Evolutionary conservation across 371 early-diverging fungal genomes (phyloP).

Genomic region (Dichotomocladium elegans): DNA sequence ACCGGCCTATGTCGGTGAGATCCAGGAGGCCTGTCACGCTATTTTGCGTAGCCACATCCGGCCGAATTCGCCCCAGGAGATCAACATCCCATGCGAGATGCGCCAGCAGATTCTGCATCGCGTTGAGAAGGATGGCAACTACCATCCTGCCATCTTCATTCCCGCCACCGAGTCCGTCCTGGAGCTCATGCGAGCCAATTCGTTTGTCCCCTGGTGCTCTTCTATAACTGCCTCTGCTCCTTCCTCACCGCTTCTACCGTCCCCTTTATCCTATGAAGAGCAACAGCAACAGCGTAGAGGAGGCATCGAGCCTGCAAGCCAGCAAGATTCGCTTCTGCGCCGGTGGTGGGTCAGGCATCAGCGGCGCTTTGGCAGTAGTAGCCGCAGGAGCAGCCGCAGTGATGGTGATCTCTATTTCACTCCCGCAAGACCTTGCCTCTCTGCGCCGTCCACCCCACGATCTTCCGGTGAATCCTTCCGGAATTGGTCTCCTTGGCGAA

Average conservation of each 20-base stretch:
- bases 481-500: slow-evolving; percentile 6
- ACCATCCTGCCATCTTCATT: slow-evolving; percentile 26
- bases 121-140: slow-evolving; percentile 13
- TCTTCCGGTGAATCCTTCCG: slow-evolving; percentile 3
- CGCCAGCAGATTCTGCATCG: slow-evolving; percentile 32
- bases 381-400: not conserved
- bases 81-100: slow-evolving; percentile 50
- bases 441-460: not conserved
- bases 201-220: slow-evolving; percentile 46
- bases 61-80: slow-evolving; percentile 45
- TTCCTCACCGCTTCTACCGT: too few species aligned
- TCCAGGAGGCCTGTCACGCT: slow-evolving; percentile 10
- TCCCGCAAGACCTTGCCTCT: not conserved
- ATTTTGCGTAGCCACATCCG: slow-evolving; percentile 31
- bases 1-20: too few species aligned
- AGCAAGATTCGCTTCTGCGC: too few species aligned
- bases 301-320: too few species aligned
- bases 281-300: slow-evolving; percentile 2
- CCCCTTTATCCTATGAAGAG: not conserved
- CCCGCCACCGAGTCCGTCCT: slow-evolving; percentile 35
- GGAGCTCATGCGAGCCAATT: slow-evolving; percentile 46
- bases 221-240: too few species aligned
- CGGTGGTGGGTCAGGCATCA: too few species aligned
- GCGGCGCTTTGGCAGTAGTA: not conserved
- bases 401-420: not conserved